A percentile compares a stretch with the other conserved stretches of the same genome.
Evolutionary conservation across 2,329 filamentous ascomycete species (phyloP).

Genomic region (Coniochaeta hoffmannii): DNA sequence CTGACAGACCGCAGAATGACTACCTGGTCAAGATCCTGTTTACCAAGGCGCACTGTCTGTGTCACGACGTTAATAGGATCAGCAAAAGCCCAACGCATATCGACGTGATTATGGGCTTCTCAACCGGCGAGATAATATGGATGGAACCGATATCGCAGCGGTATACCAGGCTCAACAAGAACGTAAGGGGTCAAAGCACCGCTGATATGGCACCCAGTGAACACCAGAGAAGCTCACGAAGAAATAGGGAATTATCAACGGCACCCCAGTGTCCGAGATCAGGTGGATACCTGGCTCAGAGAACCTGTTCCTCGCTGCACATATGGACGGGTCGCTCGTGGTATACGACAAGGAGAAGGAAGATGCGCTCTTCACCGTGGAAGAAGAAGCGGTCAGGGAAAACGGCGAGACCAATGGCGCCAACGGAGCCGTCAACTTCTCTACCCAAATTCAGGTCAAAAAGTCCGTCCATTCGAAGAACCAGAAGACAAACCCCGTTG

Average conservation of each 20-base stretch:
- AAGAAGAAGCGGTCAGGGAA: conserved; percentile 67
- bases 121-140: conserved; percentile 95
- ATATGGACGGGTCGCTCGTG: conserved; percentile 83
- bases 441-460: conserved; percentile 58
- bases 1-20: conserved; percentile 54
- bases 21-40: conserved; percentile 94
- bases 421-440: conserved; percentile 22
- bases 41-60: conserved; percentile 90
- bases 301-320: conserved; percentile 82
- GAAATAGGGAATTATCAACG: conserved; percentile 79
- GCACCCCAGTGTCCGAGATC: conserved; percentile 77
- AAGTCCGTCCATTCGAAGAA: conserved; percentile 93
- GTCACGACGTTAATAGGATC: conserved; percentile 81
- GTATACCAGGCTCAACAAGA: conserved; percentile 94
- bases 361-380: conserved; percentile 69
- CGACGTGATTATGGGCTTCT: conserved; percentile 92
- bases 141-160: conserved; percentile 96
- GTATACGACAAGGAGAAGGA: conserved; percentile 98
- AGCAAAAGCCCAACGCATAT: conserved; percentile 77
- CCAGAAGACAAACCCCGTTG: conserved; percentile 87
- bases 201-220: not conserved
- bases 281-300: conserved; percentile 93
- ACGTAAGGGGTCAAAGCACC: conserved; percentile 48
- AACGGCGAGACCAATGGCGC: conserved; percentile 26
- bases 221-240: conserved; percentile 8